Conservation (phyloP, 2,329 filamentous ascomycete genomes). For the Erysiphe pulchra region DNA sequence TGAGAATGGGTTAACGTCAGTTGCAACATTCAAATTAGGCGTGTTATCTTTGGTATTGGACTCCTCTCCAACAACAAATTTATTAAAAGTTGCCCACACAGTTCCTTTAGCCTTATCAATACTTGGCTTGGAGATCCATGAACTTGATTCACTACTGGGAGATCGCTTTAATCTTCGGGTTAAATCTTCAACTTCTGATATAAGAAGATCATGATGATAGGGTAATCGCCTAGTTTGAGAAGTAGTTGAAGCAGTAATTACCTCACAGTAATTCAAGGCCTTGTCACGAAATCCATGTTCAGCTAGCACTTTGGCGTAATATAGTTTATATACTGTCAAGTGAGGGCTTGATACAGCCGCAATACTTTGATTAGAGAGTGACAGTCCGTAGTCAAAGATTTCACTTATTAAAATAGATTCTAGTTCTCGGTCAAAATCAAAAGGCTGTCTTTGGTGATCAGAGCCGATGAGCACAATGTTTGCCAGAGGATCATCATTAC, state of each 20-base stretch:
- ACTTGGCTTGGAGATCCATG: slow-evolving; percentile 84
- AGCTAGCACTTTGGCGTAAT: slow-evolving; percentile 61
- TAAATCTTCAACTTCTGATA: slow-evolving; percentile 59
- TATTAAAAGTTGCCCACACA: slow-evolving; percentile 82
- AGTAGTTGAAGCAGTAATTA: slow-evolving; percentile 49
- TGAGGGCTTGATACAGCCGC: slow-evolving; percentile 42
- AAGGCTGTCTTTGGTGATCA: slow-evolving; percentile 46
- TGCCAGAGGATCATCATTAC: slow-evolving; percentile 53
- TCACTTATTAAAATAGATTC: slow-evolving; percentile 88
- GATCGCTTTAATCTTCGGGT: slow-evolving; percentile 61
- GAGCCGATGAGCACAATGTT: slow-evolving; percentile 67
- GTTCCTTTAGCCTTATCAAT: slow-evolving; percentile 89
- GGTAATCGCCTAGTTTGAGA: slow-evolving; percentile 61
- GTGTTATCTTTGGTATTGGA: slow-evolving; percentile 35
- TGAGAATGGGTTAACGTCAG: slow-evolving; percentile 54
- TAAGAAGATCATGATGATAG: slow-evolving; percentile 58
- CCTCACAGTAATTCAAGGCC: slow-evolving; percentile 77
- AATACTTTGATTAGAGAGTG: slow-evolving; percentile 34
- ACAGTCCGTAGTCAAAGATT: slow-evolving; percentile 74
- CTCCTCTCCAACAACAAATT: slow-evolving; percentile 84
- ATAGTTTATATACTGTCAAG: slow-evolving; percentile 71
- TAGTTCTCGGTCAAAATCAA: slow-evolving; percentile 52
- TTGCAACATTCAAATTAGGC: slow-evolving; percentile 23
- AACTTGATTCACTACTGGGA: slow-evolving; percentile 54
- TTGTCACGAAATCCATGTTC: slow-evolving; percentile 63